Conservation (phyloP, 352 stramenopile species). For the Elongisporangium undulatum region DNA sequence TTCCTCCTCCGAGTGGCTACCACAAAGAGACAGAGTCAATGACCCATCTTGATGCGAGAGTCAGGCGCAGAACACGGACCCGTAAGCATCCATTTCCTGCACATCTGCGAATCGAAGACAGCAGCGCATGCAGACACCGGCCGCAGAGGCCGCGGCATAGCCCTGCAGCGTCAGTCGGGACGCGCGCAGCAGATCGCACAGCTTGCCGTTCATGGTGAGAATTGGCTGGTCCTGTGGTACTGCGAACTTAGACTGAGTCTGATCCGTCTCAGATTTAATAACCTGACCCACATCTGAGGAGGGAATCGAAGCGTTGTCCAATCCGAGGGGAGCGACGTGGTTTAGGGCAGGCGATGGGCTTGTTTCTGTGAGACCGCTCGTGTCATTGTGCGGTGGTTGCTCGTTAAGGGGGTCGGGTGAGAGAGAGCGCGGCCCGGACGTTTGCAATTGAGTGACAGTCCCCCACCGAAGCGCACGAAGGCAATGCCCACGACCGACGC, state of each 20-base stretch:
- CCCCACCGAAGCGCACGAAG: background rate
- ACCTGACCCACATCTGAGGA: background rate
- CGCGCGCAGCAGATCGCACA: slow-evolving; percentile 2
- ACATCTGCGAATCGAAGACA: slow-evolving; percentile 58
- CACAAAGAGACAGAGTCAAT: slow-evolving; percentile 5
- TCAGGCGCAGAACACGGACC: slow-evolving; percentile 21
- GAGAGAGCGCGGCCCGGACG: background rate
- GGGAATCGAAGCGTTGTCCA: background rate
- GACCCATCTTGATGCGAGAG: slow-evolving; percentile 1
- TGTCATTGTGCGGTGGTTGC: background rate
- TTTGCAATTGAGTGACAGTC: background rate
- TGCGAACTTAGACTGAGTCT: background rate
- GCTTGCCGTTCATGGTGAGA: slow-evolving; percentile 21
- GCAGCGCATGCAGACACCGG: slow-evolving; percentile 60
- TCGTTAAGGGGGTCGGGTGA: background rate
- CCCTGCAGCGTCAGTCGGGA: background rate
- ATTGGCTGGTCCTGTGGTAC: background rate
- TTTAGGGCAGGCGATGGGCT: background rate
- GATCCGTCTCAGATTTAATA: background rate
- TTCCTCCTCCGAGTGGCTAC: slow-evolving; percentile 24
- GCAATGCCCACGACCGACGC: background rate
- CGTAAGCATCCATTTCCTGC: slow-evolving; percentile 39
- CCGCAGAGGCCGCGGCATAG: slow-evolving; percentile 1
- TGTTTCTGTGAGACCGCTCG: background rate
- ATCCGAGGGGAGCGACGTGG: background rate